Conservation (phyloP, 108 stramenopile species). For the Thalassiosira profunda region DNA sequence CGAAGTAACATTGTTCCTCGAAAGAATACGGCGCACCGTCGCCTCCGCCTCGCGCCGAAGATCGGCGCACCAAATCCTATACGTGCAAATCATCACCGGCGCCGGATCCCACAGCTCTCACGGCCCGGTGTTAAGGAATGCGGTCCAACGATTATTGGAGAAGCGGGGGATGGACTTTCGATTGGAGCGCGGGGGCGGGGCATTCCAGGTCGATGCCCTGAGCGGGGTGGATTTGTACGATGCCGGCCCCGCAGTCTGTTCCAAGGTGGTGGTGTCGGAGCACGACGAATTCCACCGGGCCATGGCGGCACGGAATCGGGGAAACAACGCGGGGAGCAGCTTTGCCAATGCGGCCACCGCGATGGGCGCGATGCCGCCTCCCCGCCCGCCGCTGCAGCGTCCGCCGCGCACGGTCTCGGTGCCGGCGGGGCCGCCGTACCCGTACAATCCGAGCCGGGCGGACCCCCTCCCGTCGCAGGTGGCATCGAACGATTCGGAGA, state of each 20-base stretch:
- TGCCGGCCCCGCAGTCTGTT: constrained; percentile 11
- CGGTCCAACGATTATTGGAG: constrained; percentile 48
- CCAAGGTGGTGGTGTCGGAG: constrained; percentile 24
- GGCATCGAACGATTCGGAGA: constrained; percentile 8
- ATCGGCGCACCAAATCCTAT: neutral
- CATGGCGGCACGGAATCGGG: constrained; percentile 3
- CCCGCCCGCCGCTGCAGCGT: neutral
- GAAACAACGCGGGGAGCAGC: neutral
- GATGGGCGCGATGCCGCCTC: neutral
- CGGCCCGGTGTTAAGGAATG: constrained; percentile 62
- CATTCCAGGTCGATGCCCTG: constrained; percentile 63
- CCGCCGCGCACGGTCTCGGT: constrained; percentile 2
- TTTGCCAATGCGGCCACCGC: constrained; percentile 5
- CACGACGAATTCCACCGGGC: constrained; percentile 38
- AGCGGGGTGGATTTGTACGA: constrained; percentile 61
- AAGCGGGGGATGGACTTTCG: constrained; percentile 64
- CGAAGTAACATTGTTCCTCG: constrained; percentile 41
- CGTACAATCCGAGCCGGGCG: neutral
- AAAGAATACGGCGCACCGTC: constrained; percentile 23
- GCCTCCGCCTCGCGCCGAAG: neutral
- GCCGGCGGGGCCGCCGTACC: neutral
- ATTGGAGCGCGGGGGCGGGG: constrained; percentile 50
- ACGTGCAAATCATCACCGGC: constrained; percentile 40
- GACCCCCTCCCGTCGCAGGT: constrained; percentile 41
- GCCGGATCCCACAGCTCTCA: constrained; percentile 57